Evolutionary conservation across 2,329 filamentous ascomycete species (phyloP).

Genomic region (Colletotrichum tabaci): DNA sequence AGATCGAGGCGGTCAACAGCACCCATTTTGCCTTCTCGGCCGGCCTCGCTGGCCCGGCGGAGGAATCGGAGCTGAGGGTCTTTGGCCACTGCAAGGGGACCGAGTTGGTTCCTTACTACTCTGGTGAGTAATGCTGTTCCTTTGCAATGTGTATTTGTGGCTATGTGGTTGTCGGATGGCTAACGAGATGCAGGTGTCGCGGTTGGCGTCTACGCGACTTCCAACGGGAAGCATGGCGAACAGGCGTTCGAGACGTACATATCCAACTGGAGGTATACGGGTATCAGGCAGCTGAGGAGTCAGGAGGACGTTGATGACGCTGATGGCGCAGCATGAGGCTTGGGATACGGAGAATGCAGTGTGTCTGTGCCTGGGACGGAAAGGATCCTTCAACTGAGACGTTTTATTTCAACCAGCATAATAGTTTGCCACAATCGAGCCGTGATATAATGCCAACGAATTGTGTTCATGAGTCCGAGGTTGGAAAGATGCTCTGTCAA

Average conservation of each 20-base stretch:
- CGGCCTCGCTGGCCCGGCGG: background rate
- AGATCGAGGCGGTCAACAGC: constrained; percentile 38
- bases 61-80: background rate
- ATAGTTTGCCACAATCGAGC: too few species aligned
- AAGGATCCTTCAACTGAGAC: background rate
- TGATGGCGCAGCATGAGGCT: background rate
- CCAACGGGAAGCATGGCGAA: constrained; percentile 41
- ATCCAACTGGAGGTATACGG: constrained; percentile 32
- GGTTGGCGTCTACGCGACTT: constrained; percentile 33
- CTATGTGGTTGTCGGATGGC: background rate
- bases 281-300: constrained; percentile 26
- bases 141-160: constrained; percentile 41
- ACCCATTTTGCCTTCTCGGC: constrained; percentile 40
- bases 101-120: constrained; percentile 43
- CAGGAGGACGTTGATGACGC: constrained; percentile 24
- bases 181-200: constrained; percentile 17
- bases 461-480: too few species aligned
- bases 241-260: constrained; percentile 41
- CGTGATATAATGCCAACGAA: too few species aligned
- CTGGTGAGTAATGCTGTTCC: constrained; percentile 18
- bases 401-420: too few species aligned
- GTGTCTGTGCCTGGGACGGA: background rate
- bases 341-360: background rate
- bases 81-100: constrained; percentile 40
- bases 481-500: too few species aligned